Evolutionary conservation across 2,329 filamentous ascomycete species (phyloP).

Genomic region (Fulvia fulva): DNA sequence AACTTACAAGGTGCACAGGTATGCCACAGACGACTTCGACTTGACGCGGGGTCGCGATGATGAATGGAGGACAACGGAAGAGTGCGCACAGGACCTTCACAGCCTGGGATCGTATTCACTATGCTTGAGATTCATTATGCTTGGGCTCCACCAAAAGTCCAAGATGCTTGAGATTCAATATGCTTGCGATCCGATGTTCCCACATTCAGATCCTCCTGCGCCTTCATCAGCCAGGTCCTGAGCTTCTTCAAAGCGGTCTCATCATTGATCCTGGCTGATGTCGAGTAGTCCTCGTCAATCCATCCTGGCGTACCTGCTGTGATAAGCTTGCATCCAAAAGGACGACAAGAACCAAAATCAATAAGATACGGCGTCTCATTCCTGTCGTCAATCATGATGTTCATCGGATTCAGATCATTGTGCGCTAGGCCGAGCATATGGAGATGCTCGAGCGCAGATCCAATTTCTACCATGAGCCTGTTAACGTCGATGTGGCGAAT

Average conservation of each 20-base stretch:
- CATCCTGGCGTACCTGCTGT: slow-evolving; percentile 9
- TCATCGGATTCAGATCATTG: slow-evolving; percentile 4
- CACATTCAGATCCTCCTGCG: neutral
- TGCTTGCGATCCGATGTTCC: neutral
- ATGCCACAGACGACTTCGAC: too few relatives aligned
- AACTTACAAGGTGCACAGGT: too few relatives aligned
- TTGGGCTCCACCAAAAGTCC: too few relatives aligned
- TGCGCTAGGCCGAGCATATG: slow-evolving; percentile 7
- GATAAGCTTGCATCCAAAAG: slow-evolving; percentile 6
- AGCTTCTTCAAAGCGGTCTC: slow-evolving; percentile 8
- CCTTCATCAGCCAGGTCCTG: neutral
- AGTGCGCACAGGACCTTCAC: neutral
- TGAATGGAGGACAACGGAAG: neutral
- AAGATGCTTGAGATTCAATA: neutral
- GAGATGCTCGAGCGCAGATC: slow-evolving; percentile 1
- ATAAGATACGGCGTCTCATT: slow-evolving; percentile 1
- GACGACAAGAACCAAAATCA: slow-evolving; percentile 6
- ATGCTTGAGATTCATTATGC: neutral
- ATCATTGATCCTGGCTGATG: slow-evolving; percentile 4
- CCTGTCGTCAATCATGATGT: slow-evolving; percentile 1
- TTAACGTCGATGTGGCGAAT: neutral
- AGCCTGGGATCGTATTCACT: neutral
- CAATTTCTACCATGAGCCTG: neutral
- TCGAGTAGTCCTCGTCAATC: slow-evolving; percentile 9
- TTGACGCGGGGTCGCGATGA: neutral